Percentiles rank a stretch among this genome's conserved stretches.
Evolutionary conservation across 306 rosid genomes (phyloP).

Genomic region (Cicer bijugum): DNA sequence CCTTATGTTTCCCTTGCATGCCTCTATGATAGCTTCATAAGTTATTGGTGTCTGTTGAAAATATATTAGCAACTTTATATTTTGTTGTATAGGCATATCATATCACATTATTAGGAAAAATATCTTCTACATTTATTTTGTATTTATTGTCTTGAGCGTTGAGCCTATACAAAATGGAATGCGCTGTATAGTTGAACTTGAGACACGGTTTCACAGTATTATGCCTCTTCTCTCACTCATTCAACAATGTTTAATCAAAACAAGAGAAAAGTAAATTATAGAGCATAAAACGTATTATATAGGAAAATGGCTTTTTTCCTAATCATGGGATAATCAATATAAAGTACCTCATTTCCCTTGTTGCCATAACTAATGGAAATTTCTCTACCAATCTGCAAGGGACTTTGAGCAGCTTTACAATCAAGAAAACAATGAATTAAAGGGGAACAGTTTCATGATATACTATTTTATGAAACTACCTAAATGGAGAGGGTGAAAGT

Average conservation of each 20-base stretch:
- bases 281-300: constrained; percentile 33
- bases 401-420: constrained; percentile 67
- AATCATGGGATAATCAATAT: constrained; percentile 14
- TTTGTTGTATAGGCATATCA: background rate
- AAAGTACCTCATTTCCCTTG: constrained; percentile 92
- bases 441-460: constrained; percentile 23
- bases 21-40: constrained; percentile 12
- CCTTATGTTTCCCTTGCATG: constrained; percentile 8
- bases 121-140: background rate
- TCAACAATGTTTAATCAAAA: constrained; percentile 10
- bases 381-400: constrained; percentile 59
- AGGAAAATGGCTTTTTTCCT: constrained; percentile 17
- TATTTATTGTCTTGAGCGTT: background rate
- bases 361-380: constrained; percentile 87
- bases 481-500: constrained; percentile 29
- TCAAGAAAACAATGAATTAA: constrained; percentile 45
- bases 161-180: background rate
- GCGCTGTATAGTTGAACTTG: background rate
- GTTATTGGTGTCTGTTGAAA: background rate
- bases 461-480: constrained; percentile 36
- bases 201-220: background rate
- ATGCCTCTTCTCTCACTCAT: background rate
- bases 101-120: background rate
- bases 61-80: background rate
- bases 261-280: constrained; percentile 20